Percentiles rank a stretch among this genome's conserved stretches.
These are phyloP conservation scores for Massarina eburnea DNA, from an alignment of 2,329 filamentous ascomycete genomes.

Conservation along the genomic window DNA sequence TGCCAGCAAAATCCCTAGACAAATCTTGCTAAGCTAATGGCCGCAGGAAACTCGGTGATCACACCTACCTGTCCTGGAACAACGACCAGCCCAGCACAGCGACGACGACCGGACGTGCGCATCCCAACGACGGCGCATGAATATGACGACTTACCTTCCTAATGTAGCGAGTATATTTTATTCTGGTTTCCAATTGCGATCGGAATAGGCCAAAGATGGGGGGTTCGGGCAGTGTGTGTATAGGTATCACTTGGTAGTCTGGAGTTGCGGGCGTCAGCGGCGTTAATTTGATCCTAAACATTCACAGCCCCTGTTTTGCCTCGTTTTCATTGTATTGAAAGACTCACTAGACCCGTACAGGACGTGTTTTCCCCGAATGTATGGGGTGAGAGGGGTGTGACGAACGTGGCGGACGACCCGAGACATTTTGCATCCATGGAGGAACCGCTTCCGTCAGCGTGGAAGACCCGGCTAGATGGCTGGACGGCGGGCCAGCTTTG, in stretches of 20 bases:
- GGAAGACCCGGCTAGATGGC: conserved; percentile 15
- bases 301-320: conserved; percentile 7
- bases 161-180: conserved; percentile 15
- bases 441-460: conserved; percentile 27
- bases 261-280: conserved; percentile 31
- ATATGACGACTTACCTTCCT: conserved; percentile 19
- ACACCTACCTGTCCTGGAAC: conserved; percentile 97
- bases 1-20: conserved; percentile 28
- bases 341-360: conserved; percentile 14
- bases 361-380: conserved; percentile 1
- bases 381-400: not conserved
- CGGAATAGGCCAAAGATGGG: conserved; percentile 19
- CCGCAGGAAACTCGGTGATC: conserved; percentile 91
- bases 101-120: conserved; percentile 49
- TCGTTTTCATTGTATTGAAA: conserved; percentile 14
- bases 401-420: conserved; percentile 11
- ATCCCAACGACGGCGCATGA: conserved; percentile 38
- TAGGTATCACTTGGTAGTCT: conserved; percentile 29
- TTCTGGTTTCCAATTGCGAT: conserved; percentile 18
- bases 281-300: conserved; percentile 26
- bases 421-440: conserved; percentile 25
- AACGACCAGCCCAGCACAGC: conserved; percentile 64
- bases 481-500: conserved; percentile 23
- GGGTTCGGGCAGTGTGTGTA: conserved; percentile 29
- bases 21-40: conserved; percentile 7